Evolutionary conservation across 2,329 filamentous ascomycete species (phyloP).

Genomic region (Alternaria alternata): DNA sequence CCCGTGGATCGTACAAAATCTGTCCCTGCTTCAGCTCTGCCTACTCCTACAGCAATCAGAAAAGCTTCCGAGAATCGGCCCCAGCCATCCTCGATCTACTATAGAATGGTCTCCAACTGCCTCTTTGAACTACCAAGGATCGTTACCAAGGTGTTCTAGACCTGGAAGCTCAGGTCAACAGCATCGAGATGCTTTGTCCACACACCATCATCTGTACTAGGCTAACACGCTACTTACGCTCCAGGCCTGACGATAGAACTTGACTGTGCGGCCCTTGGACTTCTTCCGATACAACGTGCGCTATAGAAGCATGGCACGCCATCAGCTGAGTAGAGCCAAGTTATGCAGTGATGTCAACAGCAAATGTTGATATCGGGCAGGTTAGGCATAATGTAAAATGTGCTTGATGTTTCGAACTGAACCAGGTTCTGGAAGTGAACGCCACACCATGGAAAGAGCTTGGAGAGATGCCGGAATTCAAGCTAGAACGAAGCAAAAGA

Average conservation of each 20-base stretch:
- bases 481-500: background rate
- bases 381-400: background rate
- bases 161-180: background rate
- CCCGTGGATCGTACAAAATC: background rate
- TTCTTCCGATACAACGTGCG: background rate
- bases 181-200: background rate
- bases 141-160: background rate
- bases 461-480: background rate
- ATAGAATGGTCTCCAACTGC: background rate
- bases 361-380: background rate
- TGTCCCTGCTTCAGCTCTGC: too few relatives aligned
- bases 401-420: background rate
- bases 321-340: background rate
- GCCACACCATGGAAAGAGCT: background rate
- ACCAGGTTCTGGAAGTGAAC: background rate
- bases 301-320: background rate
- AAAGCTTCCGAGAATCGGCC: background rate
- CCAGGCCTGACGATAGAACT: background rate
- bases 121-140: background rate
- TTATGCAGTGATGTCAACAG: background rate
- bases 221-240: background rate
- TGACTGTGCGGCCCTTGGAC: background rate
- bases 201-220: background rate
- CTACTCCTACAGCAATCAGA: accelerated
- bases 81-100: background rate